These are phyloP conservation scores for Monilinia polystroma DNA, from an alignment of 2,329 filamentous ascomycete species.

Conservation along the genomic window DNA sequence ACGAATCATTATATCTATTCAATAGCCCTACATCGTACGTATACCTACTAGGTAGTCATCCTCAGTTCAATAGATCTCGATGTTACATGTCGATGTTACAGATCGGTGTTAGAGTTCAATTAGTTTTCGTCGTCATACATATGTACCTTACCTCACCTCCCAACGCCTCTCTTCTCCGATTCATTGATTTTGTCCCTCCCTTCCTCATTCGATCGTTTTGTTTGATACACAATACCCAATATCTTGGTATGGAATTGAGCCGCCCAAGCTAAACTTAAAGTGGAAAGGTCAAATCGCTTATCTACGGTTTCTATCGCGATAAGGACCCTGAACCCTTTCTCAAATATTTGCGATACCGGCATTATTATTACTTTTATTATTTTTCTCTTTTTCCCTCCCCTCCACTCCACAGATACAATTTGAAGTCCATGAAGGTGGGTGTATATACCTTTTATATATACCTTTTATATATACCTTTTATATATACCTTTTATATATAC, in stretches of 20 bases:
- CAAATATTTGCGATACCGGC: conserved; percentile 13
- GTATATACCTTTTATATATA: neutral
- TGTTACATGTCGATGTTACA: too few species aligned
- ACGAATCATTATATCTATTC: neutral
- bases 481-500: neutral
- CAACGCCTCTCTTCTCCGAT: too few species aligned
- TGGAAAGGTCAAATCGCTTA: conserved; percentile 10
- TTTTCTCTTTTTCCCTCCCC: neutral
- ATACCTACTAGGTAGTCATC: too few species aligned
- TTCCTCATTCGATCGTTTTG: too few species aligned
- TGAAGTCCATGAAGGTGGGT: neutral
- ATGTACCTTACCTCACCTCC: too few species aligned
- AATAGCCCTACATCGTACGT: too few species aligned
- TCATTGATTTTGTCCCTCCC: too few species aligned
- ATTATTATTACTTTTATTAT: neutral
- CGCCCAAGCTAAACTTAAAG: conserved; percentile 1
- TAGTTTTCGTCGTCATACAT: too few species aligned
- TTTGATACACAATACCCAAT: neutral
- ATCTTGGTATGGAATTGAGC: neutral
- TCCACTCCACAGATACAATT: neutral
- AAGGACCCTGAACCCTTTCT: neutral
- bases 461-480: neutral
- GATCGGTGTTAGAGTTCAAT: too few species aligned
- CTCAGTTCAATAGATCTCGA: too few species aligned
- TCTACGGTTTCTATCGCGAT: conserved; percentile 19